Evolutionary conservation across 164 flowering plant species (phyloP), one percentile per base, ranked within the genome.

Genomic region (Piper longum): DNA sequence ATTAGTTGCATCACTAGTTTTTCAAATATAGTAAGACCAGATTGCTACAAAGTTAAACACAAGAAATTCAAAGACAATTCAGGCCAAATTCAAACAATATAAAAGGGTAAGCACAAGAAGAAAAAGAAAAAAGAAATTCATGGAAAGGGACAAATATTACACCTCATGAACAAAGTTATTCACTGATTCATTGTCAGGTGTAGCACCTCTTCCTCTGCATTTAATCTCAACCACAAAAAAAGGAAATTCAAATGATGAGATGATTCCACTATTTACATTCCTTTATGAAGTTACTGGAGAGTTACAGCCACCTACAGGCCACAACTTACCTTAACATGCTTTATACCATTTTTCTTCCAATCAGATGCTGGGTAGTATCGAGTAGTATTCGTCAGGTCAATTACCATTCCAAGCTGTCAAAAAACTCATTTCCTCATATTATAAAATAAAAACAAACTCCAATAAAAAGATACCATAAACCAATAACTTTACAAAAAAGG

Each of bases 201-300:
- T 95, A 61, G 89, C 75, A 80, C 80, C 96, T 60, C 95, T 81
- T 41, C 98, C 98, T 75, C 66, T 85, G 81, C 98, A 91, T 43
- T 70, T 72, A 70, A 91, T 89, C 98, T 91, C 71, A 43, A 64
- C 36, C 14, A 59, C 65, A 54, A 71, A 51, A 41, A 18, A 52
- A 19, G 65, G 66, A 64, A 57, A 16, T 5, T 63, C 56, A 59
- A 17, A 56, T 17, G 16, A 16, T 16, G 16, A 57, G 26, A 4
- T 26, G 60, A 57, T 7, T 26, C 14, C 14, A 48, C 39, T 36
- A 26, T 57, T 57, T 36, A 43, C n/a, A 56, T 2, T 45, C 39
- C 14, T 14, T 54, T 41, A 70, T 40, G 39, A 16, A 17, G 62
- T 16, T 4, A 13, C 55, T 19, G 16, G 26, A 42, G 43, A 19